Evolutionary conservation across 2,329 filamentous ascomycete species (phyloP), one percentile per base, ranked within the genome.

Genomic region (Alternaria ethzedia): DNA sequence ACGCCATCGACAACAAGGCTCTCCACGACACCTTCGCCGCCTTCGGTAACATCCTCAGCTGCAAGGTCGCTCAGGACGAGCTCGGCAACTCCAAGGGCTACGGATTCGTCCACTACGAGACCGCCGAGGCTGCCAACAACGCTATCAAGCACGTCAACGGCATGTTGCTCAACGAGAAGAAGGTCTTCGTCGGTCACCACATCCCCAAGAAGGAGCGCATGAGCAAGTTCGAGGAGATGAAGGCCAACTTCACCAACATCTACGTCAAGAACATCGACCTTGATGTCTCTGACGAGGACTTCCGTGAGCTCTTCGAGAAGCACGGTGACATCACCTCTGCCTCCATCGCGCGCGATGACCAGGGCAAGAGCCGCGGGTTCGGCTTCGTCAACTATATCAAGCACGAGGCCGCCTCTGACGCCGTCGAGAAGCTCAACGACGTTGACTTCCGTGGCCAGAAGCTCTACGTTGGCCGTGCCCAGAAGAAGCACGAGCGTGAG

Each of bases 181-280:
- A 99, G 89, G 96, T 99, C 70, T 99, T 96, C 76, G 96, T 99
- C 74, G 96, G 96, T 70, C 95, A 97, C 85, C 96, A 99, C 85
- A 98, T 99, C 78, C 94, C 96, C 82, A 98, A 98, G 91, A 98
- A 98, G 89, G 96, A 99, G 81, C 95, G 96, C 77, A 96, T 98
- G 89, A 97, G 93, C 93, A 99, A 99, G 86, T 98, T 98, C 76
- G 96, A 99, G 86, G 96, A 99, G 88, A 99, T 99, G 95, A 99
- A 99, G 91, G 96, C 96, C 83, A 99, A 99, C 88, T 99, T 96
- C 88, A 99, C 96, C 86, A 99, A 99, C 83, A 90, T 99, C 83
- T 99, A 99, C 85, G 93, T 99, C 86, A 99, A 99, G 90, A 99
- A 99, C 86, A 91, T 99, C 75, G 89, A 90, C 76, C 78, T 85